Evolutionary conservation across 164 flowering plant genomes (phyloP), one percentile per base, ranked within the genome.

Genomic region (Dillenia turbinata): DNA sequence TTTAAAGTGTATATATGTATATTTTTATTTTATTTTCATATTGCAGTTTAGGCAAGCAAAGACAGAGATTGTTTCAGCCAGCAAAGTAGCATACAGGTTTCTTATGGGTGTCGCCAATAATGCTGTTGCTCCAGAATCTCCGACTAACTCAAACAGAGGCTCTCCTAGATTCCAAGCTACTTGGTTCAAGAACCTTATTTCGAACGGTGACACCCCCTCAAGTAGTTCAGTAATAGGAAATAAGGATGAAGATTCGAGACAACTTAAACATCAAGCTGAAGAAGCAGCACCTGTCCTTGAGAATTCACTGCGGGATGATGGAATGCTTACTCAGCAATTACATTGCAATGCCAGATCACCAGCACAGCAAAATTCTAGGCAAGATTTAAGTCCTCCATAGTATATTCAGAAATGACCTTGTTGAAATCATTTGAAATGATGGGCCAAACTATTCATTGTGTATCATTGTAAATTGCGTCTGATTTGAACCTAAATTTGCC

Each of bases 1-100:
- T 33, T 33, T 0, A 33, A 33, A 33, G 40, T 33, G 40, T 33
- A 6, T 33, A 5, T 33, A 33, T 33, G 6, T 33, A 33, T 33
- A 4, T 26, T 26, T 33, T 33, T 69, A 12, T 47, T 43, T 10
- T 63, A 40, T 46, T 52, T 24, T 10, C n/a, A 9, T 63, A 16
- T 69, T 70, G 72, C 88, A 92, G 96, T 79, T 86, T 3, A 80
- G 85, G 65, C 96, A 92, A 83, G 98, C 98, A 22, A 92, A 89
- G 81, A 81, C 91, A 51, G 96, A 89, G 84, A 83, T 92, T 44
- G 87, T 89, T 48, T 63, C 92, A 50, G 96, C 98, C n/a, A 89
- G 98, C 76, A 92, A 82, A 76, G 94, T 85, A 59, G 96, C 98
- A 13, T 88, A 85, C 66, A 81, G 85, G n/a, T 90, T 90, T 59